Base-by-base conservation (phyloP, 768 basidiomycete species). In the Boletellus sp. region DNA sequence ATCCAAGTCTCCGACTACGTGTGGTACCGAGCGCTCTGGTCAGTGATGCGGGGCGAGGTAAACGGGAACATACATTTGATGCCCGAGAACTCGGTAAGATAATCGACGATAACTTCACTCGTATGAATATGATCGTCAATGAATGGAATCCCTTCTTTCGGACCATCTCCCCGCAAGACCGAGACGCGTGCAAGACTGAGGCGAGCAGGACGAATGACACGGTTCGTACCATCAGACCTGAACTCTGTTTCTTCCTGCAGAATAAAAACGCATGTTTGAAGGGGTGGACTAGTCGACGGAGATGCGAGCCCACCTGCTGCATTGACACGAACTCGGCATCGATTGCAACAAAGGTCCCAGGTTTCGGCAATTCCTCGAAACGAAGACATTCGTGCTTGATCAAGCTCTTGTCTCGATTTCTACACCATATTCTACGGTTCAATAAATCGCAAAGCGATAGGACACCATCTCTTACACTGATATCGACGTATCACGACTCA, bases 91-190 rank as follows among this genome's bases (percentile, higher is more conserved):
- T 97, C 94, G 0, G 96, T 99, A 58, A 99, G 69, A 65, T 97
- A 98, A 70, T 99, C 94, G 23, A 96, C 92, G 42, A 99, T 92
- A 6, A 81, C 78, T 62, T 97, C 95, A 57, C 91, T 95, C 2
- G 94, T 96, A 59, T 96, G 91, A 33, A 98, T 98, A 60, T 99
- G 90, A 60, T 99, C 96, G 58, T 98, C 96, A 57, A 99, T 96
- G 70, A 98, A 96, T 2, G 96, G 95, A 12, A 87, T 64, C 4
- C 90, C 90, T 60, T 87, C 82, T 52, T 83, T 83, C 0, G 76
- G 76, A 0, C 92, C 94, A 59, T 87, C 78, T 2, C 95, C 94
- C 11, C 96, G 81, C 39, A 98, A 68, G 15, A 95, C 94, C 3
- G 94, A 97, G 1, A 99, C 96, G 20, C 96, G 82, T 22, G 96